Evolutionary conservation across 2,329 filamentous ascomycete species (phyloP), one percentile per base, ranked within the genome.

Genomic region (Alternaria sp.): DNA sequence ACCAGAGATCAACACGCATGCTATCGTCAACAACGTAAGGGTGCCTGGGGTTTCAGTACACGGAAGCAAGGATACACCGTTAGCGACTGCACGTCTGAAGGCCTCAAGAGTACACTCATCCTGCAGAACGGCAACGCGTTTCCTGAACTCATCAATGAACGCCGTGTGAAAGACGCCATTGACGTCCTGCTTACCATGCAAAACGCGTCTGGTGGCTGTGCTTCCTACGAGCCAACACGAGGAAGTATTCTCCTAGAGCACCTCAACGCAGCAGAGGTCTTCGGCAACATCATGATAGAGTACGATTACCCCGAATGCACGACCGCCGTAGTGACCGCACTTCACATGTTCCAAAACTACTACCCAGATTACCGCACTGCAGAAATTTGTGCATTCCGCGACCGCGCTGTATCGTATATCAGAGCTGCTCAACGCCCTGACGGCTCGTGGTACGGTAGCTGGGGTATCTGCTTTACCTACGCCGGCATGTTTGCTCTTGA

Each of bases 251-350:
- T 86, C 67, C 78, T 98, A 67, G 95, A 99, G 78, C 85, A 89
- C 76, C 86, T 99, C 43, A 99, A 99, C 73, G 94, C 94, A 0
- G 95, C 95, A 1, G 95, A 99, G 77, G 94, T 99, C 0, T 99
- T 99, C 78, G 94, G 93, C 14, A 87, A 89, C 20, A 99, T 99
- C 81, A 99, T 99, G 95, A 90, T 99, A 54, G 94, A 98, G 75
- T 99, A 99, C 77, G 93, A 97, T 77, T 98, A 99, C 74, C 93
- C 94, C 0, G 95, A 99, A 79, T 99, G 95, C 82, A 99, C 95
- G 0, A 98, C 95, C 3, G 94, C 95, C 1, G 93, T 93, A 30
- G 91, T 99, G 4, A 97, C 92, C 1, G 93, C 92, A 0, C 83
- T 99, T 20, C 91, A 90, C 5, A 84, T 94, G 2, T 98, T 98